These are phyloP conservation scores for Blastobotrys terrestris DNA, from an alignment of 805 yeast species.

Conservation along the genomic window DNA sequence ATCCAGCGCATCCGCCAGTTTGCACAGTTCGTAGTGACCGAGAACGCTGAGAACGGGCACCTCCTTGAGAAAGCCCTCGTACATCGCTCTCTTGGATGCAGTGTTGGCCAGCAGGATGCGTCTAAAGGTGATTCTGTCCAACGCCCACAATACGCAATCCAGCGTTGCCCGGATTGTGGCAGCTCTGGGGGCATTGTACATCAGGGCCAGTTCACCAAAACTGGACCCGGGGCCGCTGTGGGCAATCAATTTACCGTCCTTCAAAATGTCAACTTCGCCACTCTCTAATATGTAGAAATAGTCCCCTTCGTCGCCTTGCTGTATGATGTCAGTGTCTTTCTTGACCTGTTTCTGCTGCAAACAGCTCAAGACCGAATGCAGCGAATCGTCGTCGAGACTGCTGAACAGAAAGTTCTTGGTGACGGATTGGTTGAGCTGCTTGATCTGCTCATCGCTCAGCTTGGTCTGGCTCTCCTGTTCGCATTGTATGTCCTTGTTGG, in stretches of 20 bases:
- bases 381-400: constrained; percentile 71
- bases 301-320: constrained; percentile 94
- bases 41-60: constrained; percentile 75
- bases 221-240: constrained; percentile 81
- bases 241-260: constrained; percentile 63
- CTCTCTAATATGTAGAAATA: constrained; percentile 79
- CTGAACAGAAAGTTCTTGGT: constrained; percentile 79
- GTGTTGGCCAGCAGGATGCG: constrained; percentile 87
- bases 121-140: constrained; percentile 90
- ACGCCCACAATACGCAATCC: constrained; percentile 79
- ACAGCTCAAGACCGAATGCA: constrained; percentile 76
- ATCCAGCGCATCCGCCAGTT: constrained; percentile 89
- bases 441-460: constrained; percentile 46
- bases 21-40: constrained; percentile 74
- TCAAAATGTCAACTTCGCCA: constrained; percentile 78
- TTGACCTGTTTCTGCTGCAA: constrained; percentile 62
- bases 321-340: constrained; percentile 61
- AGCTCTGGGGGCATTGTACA: constrained; percentile 97
- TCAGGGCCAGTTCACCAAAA: constrained; percentile 93
- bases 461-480: constrained; percentile 12
- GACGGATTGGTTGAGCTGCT: constrained; percentile 63
- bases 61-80: constrained; percentile 80
- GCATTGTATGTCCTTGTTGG: neutral
- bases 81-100: constrained; percentile 81
- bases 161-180: constrained; percentile 79